Evolutionary conservation across 2,329 filamentous ascomycete genomes (phyloP).

Genomic region (Aureobasidium sp.): DNA sequence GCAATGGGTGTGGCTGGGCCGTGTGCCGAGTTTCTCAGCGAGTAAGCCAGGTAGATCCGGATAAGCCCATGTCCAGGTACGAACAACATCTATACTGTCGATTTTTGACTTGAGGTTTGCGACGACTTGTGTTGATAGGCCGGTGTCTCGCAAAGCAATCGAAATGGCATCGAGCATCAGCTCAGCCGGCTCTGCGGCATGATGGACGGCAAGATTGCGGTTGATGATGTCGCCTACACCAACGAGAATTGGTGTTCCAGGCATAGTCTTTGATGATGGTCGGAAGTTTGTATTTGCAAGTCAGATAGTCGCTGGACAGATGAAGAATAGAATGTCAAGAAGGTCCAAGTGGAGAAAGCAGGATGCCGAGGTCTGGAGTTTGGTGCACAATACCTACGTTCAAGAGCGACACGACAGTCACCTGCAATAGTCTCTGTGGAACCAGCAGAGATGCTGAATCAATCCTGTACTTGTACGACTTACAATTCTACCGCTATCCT

Average conservation of each 20-base stretch:
- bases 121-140: slow-evolving; percentile 24
- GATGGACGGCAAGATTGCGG: slow-evolving; percentile 42
- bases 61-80: slow-evolving; percentile 62
- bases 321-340: background rate
- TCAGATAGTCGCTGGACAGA: background rate
- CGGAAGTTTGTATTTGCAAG: background rate
- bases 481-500: too few species aligned
- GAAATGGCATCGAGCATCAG: slow-evolving; percentile 53
- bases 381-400: background rate
- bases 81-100: slow-evolving; percentile 55
- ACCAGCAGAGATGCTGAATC: too few species aligned
- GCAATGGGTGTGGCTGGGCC: slow-evolving; percentile 43
- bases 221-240: slow-evolving; percentile 59
- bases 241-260: slow-evolving; percentile 48
- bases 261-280: background rate
- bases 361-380: slow-evolving; percentile 13
- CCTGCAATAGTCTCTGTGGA: too few species aligned
- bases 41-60: slow-evolving; percentile 51
- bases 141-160: slow-evolving; percentile 46
- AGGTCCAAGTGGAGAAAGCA: slow-evolving; percentile 10
- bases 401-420: too few species aligned
- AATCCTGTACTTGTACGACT: too few species aligned
- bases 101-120: slow-evolving; percentile 39
- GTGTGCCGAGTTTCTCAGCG: slow-evolving; percentile 42
- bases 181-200: slow-evolving; percentile 53